Conservation (phyloP, 1,284 basidiomycete species). For the Rhodotorula sp. region DNA sequence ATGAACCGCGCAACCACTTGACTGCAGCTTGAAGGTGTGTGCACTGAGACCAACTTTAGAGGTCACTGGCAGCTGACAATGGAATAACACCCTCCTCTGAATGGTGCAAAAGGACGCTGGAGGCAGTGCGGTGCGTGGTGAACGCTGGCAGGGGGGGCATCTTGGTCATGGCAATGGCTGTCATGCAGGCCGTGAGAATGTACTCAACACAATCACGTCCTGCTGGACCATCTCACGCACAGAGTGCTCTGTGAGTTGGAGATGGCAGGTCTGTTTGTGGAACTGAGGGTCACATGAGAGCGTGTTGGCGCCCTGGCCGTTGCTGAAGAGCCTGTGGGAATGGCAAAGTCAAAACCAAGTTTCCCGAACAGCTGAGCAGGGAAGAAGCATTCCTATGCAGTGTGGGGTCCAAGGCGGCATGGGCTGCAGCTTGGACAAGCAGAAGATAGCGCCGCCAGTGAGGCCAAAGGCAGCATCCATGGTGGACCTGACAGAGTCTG, state of each 20-base stretch:
- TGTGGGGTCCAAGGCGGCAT: constrained; percentile 54
- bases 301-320: constrained; percentile 43
- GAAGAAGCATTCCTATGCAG: constrained; percentile 53
- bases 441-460: constrained; percentile 49
- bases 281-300: constrained; percentile 46
- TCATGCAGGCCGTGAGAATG: constrained; percentile 4
- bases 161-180: constrained; percentile 12
- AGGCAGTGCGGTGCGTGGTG: neutral
- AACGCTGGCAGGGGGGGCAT: constrained; percentile 1
- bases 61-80: neutral
- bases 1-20: too few species aligned
- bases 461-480: constrained; percentile 52
- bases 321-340: constrained; percentile 21
- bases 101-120: neutral
- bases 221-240: too few species aligned
- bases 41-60: too few species aligned
- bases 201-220: neutral
- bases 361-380: constrained; percentile 46
- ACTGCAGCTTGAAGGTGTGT: too few species aligned
- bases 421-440: constrained; percentile 54
- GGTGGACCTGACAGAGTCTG: constrained; percentile 48
- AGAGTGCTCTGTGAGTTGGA: constrained; percentile 20
- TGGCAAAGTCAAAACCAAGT: constrained; percentile 34
- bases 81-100: constrained; percentile 15
- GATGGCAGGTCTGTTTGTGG: constrained; percentile 47